Evolutionary conservation across 345 rosid species (phyloP), one percentile per base, ranked within the genome.

Genomic region (Barbarea vulgaris): DNA sequence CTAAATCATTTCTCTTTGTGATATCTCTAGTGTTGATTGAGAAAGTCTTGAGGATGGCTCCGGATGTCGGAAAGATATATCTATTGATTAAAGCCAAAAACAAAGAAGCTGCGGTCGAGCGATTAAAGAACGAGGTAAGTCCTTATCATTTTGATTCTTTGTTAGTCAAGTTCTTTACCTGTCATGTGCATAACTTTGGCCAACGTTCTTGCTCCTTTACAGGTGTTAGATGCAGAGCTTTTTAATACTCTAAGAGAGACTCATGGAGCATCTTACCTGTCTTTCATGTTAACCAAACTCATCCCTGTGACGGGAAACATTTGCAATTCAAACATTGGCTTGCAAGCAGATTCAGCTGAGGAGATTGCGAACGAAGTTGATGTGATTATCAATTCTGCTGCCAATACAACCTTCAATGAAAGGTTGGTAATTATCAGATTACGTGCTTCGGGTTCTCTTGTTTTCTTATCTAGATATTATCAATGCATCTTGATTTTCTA

Each of bases 11-110:
- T 22, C 12, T 39, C 2, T 18, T 57, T 28, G 11, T 51, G 51
- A 33, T 58, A 31, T 78, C 36, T 52, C 6, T 82, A 92, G 99
- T 90, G 80, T 83, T 95, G 19, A 87, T 92, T 46, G 97, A 92
- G 91, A 95, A 95, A 86, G 90, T 92, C 71, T 66, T 92, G 58
- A 71, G 97, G 71, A 87, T 93, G 11, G 85, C 80, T 48, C 99
- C 97, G 4, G 93, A 95, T 61, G 97, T 95, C 52, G 89, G 97
- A 9, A 90, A 89, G 85, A 87, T 92, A 72, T 92, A 83, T 81
- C 75, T 95, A 54, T 73, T 95, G 85, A 89, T 95, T 76, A 89
- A 87, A 77, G 97, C 99, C 1, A 79, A 83, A 73, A 76, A 80
- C 73, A 81, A 86, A 85, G 96, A 92, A 80, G 87, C 89, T 58